Base-by-base conservation (phyloP, 768 basidiomycete species). In the Psilocybe cubensis region DNA sequence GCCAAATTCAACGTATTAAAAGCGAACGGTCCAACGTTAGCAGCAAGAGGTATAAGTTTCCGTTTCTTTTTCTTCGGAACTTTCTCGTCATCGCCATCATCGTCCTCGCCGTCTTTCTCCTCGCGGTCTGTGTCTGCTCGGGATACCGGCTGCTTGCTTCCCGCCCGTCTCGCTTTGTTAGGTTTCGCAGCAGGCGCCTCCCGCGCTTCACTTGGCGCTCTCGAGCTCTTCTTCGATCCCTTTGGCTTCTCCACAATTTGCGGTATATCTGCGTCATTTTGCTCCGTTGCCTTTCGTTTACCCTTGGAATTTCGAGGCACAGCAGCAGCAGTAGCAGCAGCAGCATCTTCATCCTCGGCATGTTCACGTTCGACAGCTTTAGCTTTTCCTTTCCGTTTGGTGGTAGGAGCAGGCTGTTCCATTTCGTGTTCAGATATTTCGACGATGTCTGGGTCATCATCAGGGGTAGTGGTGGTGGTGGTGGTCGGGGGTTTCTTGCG, bases 61-160 rank as follows among this genome's bases (percentile, higher is more conserved):
- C 87, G 81, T 64, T 84, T 88, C 73, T 88, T 89, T 75, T 87
- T 88, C 72, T 83, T 86, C 14, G 72, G 80, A 8, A 57, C 72
- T 35, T 63, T 48, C 29, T 69, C 72, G 21, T 67, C 66, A n/a
- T n/a, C n/a, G n/a, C n/a, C n/a, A n/a, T n/a, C n/a, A n/a, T n/a
- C n/a, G n/a, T n/a, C n/a, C n/a, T n/a, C n/a, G 41, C 51, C 64
- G 21, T 48, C 63, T 12, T 68, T 65, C n/a, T 59, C 69, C 49
- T 69, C 63, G 18, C 66, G 68, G 21, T 59, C 69, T 11, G 40
- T 60, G 31, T 58, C 40, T 24, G 63, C 29, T 8, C 56, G 50
- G 28, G 62, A 55, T 20, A 60, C 23, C 21, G 67, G 60, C 60
- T 61, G 69, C 54, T 62, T 67, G 63, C 68, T 56, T 25, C 52